Conservation (phyloP, 1,284 basidiomycete genomes). For the Ceratobasidium papillatum region DNA sequence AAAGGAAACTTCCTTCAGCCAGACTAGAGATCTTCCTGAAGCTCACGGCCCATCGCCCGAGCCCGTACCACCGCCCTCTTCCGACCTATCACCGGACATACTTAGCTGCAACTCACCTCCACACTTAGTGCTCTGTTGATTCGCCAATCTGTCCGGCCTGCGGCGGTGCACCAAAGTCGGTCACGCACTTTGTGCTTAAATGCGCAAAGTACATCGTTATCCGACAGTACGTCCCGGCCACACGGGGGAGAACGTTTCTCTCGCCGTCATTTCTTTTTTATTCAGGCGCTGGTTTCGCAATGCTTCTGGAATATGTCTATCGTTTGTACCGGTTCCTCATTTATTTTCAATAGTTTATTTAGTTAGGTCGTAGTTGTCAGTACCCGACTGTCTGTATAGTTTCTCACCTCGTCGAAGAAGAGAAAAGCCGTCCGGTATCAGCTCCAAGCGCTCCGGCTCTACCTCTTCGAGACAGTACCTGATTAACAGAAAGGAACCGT, state of each 20-base stretch:
- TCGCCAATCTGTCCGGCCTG: not conserved
- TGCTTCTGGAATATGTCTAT: too few relatives aligned
- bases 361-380: too few relatives aligned
- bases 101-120: not conserved
- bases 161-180: not conserved
- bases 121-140: not conserved
- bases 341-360: too few relatives aligned
- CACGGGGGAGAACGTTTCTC: not conserved
- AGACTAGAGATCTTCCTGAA: not conserved
- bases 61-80: conserved; percentile 2
- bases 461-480: too few relatives aligned
- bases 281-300: too few relatives aligned
- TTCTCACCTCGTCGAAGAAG: too few relatives aligned
- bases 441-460: too few relatives aligned
- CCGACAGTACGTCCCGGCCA: not conserved
- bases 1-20: not conserved
- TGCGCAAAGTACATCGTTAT: not conserved
- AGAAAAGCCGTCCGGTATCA: too few relatives aligned
- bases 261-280: not conserved
- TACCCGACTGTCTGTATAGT: too few relatives aligned
- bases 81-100: conserved; percentile 2
- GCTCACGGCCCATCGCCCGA: not conserved
- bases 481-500: too few relatives aligned
- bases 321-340: too few relatives aligned
- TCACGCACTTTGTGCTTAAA: not conserved